Base-by-base conservation (phyloP, 2,329 filamentous ascomycete genomes). In the Stachybotrys elegans region DNA sequence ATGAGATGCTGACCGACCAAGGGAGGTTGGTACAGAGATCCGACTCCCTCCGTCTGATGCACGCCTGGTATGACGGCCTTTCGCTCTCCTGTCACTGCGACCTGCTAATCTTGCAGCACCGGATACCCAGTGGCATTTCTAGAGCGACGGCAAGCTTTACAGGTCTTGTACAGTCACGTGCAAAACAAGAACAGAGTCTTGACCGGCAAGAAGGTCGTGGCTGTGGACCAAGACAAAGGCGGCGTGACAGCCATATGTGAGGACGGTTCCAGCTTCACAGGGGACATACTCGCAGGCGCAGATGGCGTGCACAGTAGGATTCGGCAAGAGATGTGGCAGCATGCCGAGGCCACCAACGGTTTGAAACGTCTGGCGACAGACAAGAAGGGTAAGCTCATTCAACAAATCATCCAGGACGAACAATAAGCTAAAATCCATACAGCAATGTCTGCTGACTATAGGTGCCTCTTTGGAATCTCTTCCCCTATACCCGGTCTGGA, bases 251-350 rank as follows among this genome's bases (percentile, higher is more conserved):
- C 69, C 1, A 48, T 37, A 2, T 66, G 61, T 2, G 43, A 46
- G 1, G 59, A 65, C 23, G 65, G 66, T n/a, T 12, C 19, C 4
- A 45, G 51, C 2, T 59, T 59, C 39, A 42, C 47, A 1, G 66
- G 61, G 1, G 52, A 59, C 34, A 46, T 70, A 2, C 51, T 70
- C 5, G 54, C 68, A 2, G 65, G 67, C 6, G 59, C 62, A 7
- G 67, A 70, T 42, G 67, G 68, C 9, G 57, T 70, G 16, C 58
- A 68, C 45, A 69, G 67, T 52, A 45, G 50, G 2, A 52, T 64
- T 3, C 51, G 68, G 13, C 42, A 51, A 6, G 57, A 63, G 32
- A 57, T 57, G 44, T 48, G 46, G 41, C 47, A 52, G 4, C 45
- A 53, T 3, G 56, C 41, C 11, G 42, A 56, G 16, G 43, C 45